phyloP scores from a whole-genome alignment of 768 basidiomycete species.

The Mycena indigotica region DNA sequence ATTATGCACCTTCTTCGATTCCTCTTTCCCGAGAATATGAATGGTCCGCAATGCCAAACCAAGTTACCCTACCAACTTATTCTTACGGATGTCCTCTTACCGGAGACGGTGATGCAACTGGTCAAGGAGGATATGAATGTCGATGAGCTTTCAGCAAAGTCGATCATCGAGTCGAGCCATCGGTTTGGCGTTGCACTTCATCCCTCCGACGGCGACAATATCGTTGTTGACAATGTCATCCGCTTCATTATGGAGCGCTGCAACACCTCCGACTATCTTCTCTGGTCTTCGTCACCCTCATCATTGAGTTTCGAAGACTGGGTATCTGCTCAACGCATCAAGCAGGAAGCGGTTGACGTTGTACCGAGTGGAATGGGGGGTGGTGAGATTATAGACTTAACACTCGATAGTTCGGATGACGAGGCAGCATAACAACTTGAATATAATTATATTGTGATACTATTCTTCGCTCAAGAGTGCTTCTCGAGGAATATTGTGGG shows the following conservation, averaged over 20 bases:
- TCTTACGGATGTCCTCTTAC: background rate
- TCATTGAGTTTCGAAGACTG: background rate
- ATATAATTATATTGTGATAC: too few species aligned
- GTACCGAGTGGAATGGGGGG: background rate
- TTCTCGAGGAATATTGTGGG: slow-evolving; percentile 7
- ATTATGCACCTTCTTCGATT: background rate
- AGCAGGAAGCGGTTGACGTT: background rate
- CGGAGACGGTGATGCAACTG: background rate
- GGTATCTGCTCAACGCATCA: background rate
- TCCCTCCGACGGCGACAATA: background rate
- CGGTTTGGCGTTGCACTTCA: background rate
- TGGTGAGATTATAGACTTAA: slow-evolving; percentile 8
- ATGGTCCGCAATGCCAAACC: background rate
- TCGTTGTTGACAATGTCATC: background rate
- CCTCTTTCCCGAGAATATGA: slow-evolving; percentile 6
- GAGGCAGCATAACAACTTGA: too few species aligned
- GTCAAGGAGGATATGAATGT: background rate
- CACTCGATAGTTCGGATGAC: slow-evolving; percentile 1
- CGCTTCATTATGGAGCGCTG: background rate
- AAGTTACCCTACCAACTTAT: background rate
- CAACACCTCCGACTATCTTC: background rate
- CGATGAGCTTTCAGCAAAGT: background rate
- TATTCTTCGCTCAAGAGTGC: too few species aligned
- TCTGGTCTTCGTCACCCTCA: background rate
- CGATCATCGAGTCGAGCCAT: background rate